Base-by-base conservation (phyloP, 192 early-diverging fungal species). In the Linderina pennispora region DNA sequence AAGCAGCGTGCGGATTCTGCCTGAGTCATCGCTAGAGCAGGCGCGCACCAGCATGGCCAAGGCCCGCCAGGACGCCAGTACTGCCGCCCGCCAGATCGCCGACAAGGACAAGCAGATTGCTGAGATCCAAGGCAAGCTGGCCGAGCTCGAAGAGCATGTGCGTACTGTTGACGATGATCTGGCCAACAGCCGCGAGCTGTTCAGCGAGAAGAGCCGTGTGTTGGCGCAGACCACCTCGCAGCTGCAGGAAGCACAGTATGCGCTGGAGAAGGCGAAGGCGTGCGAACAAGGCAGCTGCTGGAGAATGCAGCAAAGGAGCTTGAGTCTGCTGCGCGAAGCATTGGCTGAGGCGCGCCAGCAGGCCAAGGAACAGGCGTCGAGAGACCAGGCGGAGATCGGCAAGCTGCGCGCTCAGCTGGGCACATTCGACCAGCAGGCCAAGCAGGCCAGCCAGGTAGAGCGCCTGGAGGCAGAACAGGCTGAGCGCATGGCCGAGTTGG, bases 161-260 rank as follows among this genome's bases (percentile, higher is more conserved):
- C 64, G 58, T 18, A 58, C 64, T 0, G 46, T 67, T 1, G 64
- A 74, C 37, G 59, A 53, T 0, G 71, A 74, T 16, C 48, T 74
- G 48, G 64, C 71, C 11, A 67, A 46, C 23, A 67, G 64, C 55
- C 59, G 71, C 10, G 59, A 55, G 45, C 71, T 58, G 36, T 74
- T 74, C 50, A 61, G 59, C 8, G 71, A 74, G 24, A 66, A 67
- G 52, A 74, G 59, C 40, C 52, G 55, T 20, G 45, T 45, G 23
- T 35, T 58, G 26, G 70, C 58, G 35, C 62, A 65, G 43, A 46
- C 54, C 14, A 19, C 47, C 9, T 28, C 62, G 18, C 62, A 59
- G 44, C 43, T 55, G n/a, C 70, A 74, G 40, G 70, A 74, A 35
- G 28, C 36, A 39, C 62, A 74, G 45, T 65, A 60, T 34, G 45